Evolutionary conservation across 2,329 filamentous ascomycete species (phyloP), one percentile per base, ranked within the genome.

Genomic region (Rhinocladiella similis): DNA sequence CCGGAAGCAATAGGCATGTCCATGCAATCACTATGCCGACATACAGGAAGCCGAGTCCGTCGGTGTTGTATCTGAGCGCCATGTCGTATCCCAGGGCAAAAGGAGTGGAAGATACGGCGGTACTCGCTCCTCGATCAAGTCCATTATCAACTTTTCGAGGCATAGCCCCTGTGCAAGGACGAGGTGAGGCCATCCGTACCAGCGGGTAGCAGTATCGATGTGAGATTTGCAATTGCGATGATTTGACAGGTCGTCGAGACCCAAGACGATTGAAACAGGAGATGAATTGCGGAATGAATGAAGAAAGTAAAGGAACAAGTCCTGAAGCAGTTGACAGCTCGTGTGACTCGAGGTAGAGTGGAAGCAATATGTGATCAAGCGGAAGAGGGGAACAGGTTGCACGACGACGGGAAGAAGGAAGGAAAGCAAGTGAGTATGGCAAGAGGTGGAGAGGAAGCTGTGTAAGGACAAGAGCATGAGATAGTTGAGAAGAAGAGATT

Each of bases 1-100:
- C 71, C 3, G 57, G 52, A 9, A 65, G 62, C 13, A 73, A 59
- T 27, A 68, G 62, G 38, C 63, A 55, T 1, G 72, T 72, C 72
- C 72, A 74, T 22, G 70, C 46, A 3, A 60, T 53, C 25, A 64
- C 57, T 25, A 66, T 53, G 19, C 49, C 48, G 27, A 68, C 60
- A 49, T 65, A 66, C 20, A 60, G 55, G 39, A 60, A 56, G 5
- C 65, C 64, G 49, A 67, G 62, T 18, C 54, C 60, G 50, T 68
- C 64, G 39, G 63, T 58, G 49, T 65, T 65, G 55, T 56, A 61
- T 53, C 53, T 57, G n/a, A 60, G 27, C 19, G 56, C 49, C 61
- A 63, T 64, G 36, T 59, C 59, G 51, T 65, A 65, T 46, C 59
- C 61, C 42, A 57, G 38, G 29, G 62, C 54, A 42, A 51, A 62